Conservation (phyloP, 441 rosid genomes). For the Bocquillonia castaneifolia region DNA sequence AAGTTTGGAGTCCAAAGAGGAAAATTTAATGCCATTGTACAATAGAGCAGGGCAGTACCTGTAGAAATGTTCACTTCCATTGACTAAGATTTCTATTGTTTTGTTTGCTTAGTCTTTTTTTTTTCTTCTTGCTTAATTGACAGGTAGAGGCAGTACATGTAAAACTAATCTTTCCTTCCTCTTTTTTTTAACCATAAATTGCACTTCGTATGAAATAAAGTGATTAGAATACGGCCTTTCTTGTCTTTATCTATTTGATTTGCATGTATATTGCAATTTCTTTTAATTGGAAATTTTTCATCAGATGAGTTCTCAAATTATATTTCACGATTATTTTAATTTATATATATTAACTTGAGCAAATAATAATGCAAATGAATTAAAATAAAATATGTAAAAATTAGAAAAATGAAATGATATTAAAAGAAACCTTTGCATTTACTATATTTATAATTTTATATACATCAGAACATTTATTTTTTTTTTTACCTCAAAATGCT, state of each 20-base stretch:
- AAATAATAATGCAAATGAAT: too few species aligned
- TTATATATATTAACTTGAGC: too few species aligned
- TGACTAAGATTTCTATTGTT: not conserved
- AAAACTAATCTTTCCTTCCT: too few species aligned
- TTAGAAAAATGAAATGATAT: too few species aligned
- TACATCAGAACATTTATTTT: too few species aligned
- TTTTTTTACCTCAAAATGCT: too few species aligned
- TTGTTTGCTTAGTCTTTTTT: too few species aligned
- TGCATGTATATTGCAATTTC: too few species aligned
- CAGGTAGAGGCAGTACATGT: not conserved
- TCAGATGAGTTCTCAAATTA: not conserved
- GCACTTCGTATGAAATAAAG: not conserved
- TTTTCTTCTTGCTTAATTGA: not conserved
- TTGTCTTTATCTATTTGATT: not conserved
- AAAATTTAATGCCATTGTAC: conserved; percentile 16
- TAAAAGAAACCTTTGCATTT: too few species aligned
- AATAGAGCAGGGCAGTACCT: conserved; percentile 22
- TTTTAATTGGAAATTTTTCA: too few species aligned
- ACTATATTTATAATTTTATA: too few species aligned
- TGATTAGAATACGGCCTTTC: not conserved
- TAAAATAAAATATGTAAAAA: too few species aligned
- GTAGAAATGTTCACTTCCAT: conserved; percentile 25
- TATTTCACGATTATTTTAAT: not conserved
- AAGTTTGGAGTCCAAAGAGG: conserved; percentile 25
- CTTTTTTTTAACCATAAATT: not conserved